phyloP scores from a whole-genome alignment of 1,284 basidiomycete genomes.

The Apiotrichum domesticum region DNA sequence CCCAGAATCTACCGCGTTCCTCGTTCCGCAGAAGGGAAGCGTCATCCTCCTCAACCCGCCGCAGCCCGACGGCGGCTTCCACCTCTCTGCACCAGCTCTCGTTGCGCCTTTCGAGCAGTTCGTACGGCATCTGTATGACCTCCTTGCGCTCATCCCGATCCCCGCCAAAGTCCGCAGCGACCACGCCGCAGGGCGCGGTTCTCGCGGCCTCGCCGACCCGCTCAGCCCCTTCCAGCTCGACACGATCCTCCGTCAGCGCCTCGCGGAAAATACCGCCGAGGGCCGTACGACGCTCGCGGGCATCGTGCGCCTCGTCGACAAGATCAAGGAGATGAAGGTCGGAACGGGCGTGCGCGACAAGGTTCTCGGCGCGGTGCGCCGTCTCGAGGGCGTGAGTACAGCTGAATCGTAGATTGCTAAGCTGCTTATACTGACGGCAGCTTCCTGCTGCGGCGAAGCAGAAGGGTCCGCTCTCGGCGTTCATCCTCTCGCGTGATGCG shows the following conservation, averaged over 20 bases:
- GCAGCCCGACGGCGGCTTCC: constrained; percentile 14
- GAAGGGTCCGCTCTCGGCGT: constrained; percentile 29
- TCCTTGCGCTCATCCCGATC: constrained; percentile 71
- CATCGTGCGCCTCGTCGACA: constrained; percentile 71
- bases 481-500: constrained; percentile 62
- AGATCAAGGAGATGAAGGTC: constrained; percentile 86
- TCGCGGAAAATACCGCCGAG: constrained; percentile 61
- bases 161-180: constrained; percentile 43
- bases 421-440: not conserved
- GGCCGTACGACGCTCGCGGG: constrained; percentile 69
- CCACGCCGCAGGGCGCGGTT: not conserved
- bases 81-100: constrained; percentile 46
- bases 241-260: constrained; percentile 64
- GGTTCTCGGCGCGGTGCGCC: constrained; percentile 61
- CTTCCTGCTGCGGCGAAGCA: constrained; percentile 6
- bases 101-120: constrained; percentile 64
- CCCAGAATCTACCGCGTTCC: constrained; percentile 54
- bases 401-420: too few relatives aligned
- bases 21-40: constrained; percentile 92
- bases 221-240: constrained; percentile 64
- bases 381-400: constrained; percentile 60
- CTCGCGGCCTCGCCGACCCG: constrained; percentile 13
- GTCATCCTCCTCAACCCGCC: constrained; percentile 72
- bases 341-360: constrained; percentile 66
- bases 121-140: constrained; percentile 62